Base-by-base conservation (phyloP, 2,329 filamentous ascomycete genomes). In the Lithohypha guttulata region DNA sequence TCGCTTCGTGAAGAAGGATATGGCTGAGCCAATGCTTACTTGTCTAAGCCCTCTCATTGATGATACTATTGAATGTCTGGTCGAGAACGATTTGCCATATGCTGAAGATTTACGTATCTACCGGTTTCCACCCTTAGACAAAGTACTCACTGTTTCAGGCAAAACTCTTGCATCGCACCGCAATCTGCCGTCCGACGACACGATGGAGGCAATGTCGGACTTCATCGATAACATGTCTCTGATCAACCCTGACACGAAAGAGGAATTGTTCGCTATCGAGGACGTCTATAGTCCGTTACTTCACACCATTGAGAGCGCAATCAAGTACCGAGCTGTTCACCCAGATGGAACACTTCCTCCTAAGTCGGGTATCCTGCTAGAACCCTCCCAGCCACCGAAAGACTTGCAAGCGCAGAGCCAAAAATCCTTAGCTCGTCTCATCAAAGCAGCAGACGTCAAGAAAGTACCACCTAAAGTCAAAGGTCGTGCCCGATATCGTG, bases 201-300 rank as follows among this genome's bases (percentile, higher is more conserved):
- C 98, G 17, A 71, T 75, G 39, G 65, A 79, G 34, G 81, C 85
- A 1, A 96, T 98, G 87, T 81, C 79, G 56, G 77, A 84, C 47
- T 96, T 89, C 51, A 85, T 98, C 6, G 85, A 96, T 56, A 77
- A 75, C 6, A 94, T 98, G 89, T 87, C 95, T 53, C 65, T 98
- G 2, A 49, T 46, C 20, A 71, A 68, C 31, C 81, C 93, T 51
- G 83, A 91, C 31, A 73, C 87, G 29, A 84, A 79, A 75, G 83
- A 61, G 53, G 84, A 95, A 54, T 89, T 84, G 44, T 77, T 82
- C 28, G 66, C 78, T 0, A 73, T 89, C 33, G 84, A 93, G 27
- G 84, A 93, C 33, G 79, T 79, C 1, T 96, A 77, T 57, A 86
- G 84, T 17, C 86, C 89, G 3, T 64, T 82, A 3, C 71, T 96